Percentiles rank a stretch among this genome's conserved stretches.
phyloP scores from a whole-genome alignment of 768 basidiomycete genomes.

The Suillus sp. region DNA sequence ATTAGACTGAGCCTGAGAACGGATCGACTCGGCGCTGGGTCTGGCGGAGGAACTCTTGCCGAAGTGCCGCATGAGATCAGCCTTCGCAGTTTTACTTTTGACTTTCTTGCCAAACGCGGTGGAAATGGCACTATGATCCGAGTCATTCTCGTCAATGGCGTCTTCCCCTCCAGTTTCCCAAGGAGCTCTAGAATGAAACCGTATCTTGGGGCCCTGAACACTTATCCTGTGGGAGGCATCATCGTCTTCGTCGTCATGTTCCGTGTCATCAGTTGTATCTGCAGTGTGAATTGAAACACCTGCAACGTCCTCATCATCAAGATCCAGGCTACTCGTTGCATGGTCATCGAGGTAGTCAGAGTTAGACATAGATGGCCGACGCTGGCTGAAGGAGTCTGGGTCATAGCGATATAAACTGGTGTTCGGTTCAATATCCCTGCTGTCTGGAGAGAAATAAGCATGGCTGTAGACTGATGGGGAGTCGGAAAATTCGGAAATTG shows the following conservation, averaged over 20 bases:
- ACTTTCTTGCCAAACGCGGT: conserved; percentile 32
- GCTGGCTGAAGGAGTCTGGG: conserved; percentile 28
- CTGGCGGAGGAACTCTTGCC: conserved; percentile 50
- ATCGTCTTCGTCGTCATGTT: conserved; percentile 42
- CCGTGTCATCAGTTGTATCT: conserved; percentile 37
- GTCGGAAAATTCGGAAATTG: conserved; percentile 61
- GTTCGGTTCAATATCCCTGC: conserved; percentile 33
- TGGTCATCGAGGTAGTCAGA: conserved; percentile 48
- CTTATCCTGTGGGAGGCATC: conserved; percentile 59
- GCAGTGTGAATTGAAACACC: conserved; percentile 31
- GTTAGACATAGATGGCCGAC: conserved; percentile 31
- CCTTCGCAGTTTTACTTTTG: conserved; percentile 31
- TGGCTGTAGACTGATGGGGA: conserved; percentile 72
- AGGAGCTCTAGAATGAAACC: conserved; percentile 77
- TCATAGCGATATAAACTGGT: conserved; percentile 32
- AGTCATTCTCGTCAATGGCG: conserved; percentile 47
- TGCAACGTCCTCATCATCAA: conserved; percentile 47
- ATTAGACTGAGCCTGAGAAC: conserved; percentile 53
- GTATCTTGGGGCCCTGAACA: conserved; percentile 80
- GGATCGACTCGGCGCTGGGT: conserved; percentile 66
- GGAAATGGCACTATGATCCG: conserved; percentile 39
- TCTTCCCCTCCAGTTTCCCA: conserved; percentile 72
- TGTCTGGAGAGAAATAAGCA: conserved; percentile 53
- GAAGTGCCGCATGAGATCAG: conserved; percentile 48
- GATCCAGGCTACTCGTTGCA: conserved; percentile 55